phyloP scores from a whole-genome alignment of 331 rosid species.

The Acacia pycnantha region DNA sequence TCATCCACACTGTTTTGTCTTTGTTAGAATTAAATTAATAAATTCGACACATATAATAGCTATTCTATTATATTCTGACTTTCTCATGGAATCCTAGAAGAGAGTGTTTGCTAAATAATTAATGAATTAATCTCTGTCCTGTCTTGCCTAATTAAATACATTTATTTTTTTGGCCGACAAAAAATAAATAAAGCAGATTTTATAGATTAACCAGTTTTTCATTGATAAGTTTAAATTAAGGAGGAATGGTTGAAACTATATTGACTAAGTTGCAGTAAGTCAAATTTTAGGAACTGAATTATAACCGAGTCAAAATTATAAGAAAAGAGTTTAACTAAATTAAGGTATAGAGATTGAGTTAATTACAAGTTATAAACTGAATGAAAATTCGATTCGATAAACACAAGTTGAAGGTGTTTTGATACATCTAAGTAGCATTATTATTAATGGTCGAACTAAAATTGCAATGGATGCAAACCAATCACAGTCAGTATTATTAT shows the following conservation, averaged over 20 bases:
- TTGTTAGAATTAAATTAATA: slow-evolving; percentile 26
- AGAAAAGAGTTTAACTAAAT: no score
- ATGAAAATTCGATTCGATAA: slow-evolving; percentile 16
- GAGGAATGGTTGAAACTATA: no score
- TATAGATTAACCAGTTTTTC: background rate
- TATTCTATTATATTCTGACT: slow-evolving; percentile 21
- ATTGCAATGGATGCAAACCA: background rate
- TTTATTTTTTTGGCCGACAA: background rate
- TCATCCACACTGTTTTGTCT: slow-evolving; percentile 16
- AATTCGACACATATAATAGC: slow-evolving; percentile 27
- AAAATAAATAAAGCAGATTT: no score
- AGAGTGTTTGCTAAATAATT: slow-evolving; percentile 6
- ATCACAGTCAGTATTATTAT: background rate
- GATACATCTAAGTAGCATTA: background rate
- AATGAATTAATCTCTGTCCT: background rate
- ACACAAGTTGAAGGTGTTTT: background rate
- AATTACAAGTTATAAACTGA: no score
- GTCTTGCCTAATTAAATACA: background rate
- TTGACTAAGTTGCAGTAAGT: no score
- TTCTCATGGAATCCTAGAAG: slow-evolving; percentile 58
- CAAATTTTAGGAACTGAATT: no score
- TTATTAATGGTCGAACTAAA: background rate
- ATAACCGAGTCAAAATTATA: fast-evolving
- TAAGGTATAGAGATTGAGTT: no score
- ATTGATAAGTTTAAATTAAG: slow-evolving; percentile 1